Evolutionary conservation across 331 rosid species (phyloP).

Genomic region (Pyracantha coccinea): DNA sequence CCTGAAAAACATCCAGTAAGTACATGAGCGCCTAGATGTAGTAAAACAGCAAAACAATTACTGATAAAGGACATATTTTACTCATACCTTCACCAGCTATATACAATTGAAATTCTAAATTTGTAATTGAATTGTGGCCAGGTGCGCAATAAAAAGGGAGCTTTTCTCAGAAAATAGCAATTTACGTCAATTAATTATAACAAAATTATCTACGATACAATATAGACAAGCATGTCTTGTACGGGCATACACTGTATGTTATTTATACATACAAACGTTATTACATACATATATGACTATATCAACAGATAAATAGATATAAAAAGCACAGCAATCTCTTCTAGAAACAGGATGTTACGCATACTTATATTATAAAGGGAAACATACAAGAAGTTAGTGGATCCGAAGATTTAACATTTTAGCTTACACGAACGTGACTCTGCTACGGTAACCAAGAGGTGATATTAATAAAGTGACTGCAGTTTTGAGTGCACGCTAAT

Average conservation of each 20-base stretch:
- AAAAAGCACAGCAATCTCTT: not conserved
- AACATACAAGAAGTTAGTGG: not conserved
- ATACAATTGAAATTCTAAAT: not conserved
- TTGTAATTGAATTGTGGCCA: not conserved
- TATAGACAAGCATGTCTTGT: not conserved
- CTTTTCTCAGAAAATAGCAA: not conserved
- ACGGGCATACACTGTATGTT: not conserved
- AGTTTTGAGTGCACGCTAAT: not conserved
- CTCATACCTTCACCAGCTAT: not conserved
- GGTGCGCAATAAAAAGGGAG: not conserved
- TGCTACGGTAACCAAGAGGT: not conserved
- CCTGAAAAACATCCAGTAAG: slow-evolving; percentile 43
- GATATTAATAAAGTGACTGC: not conserved
- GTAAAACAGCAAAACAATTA: not conserved
- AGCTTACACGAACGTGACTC: not conserved
- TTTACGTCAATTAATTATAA: not conserved
- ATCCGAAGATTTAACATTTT: not conserved
- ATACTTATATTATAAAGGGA: no score
- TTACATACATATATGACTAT: not conserved
- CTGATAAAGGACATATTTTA: not conserved
- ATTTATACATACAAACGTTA: no score
- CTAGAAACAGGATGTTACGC: not conserved
- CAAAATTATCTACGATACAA: not conserved
- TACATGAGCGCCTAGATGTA: slow-evolving; percentile 6
- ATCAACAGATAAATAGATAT: not conserved